Evolutionary conservation across 2,329 filamentous ascomycete species (phyloP).

Genomic region (Pseudopyrenochaeta lycopersici): DNA sequence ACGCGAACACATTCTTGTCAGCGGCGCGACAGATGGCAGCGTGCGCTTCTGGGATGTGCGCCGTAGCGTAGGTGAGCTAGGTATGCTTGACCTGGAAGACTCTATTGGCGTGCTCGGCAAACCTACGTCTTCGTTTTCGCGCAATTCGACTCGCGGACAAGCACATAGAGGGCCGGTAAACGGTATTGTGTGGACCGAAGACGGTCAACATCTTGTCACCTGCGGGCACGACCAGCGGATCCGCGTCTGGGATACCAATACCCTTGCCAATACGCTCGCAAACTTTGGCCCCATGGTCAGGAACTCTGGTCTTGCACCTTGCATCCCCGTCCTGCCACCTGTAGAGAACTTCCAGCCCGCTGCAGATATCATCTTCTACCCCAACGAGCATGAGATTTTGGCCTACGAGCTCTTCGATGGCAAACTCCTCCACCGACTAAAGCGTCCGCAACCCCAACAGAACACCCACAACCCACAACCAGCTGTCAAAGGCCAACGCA

Average conservation of each 20-base stretch:
- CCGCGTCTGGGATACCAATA: conserved; percentile 84
- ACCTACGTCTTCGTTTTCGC: conserved; percentile 51
- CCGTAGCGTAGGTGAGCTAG: conserved; percentile 77
- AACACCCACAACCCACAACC: conserved; percentile 18
- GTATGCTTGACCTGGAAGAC: conserved; percentile 84
- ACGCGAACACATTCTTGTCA: conserved; percentile 80
- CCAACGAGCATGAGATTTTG: conserved; percentile 78
- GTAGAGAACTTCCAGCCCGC: conserved; percentile 63
- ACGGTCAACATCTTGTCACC: conserved; percentile 78
- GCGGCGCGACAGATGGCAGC: conserved; percentile 84
- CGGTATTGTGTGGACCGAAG: conserved; percentile 83
- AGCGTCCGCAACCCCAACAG: conserved; percentile 61
- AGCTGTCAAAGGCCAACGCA: conserved; percentile 50
- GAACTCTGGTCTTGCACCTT: conserved; percentile 64
- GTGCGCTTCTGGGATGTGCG: conserved; percentile 89
- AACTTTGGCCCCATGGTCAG: conserved; percentile 85
- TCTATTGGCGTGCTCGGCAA: conserved; percentile 70
- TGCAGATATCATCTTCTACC: conserved; percentile 78
- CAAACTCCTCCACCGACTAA: conserved; percentile 73
- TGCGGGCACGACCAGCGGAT: conserved; percentile 85
- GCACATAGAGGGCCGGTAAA: conserved; percentile 88
- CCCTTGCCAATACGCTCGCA: conserved; percentile 84
- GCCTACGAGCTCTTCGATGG: conserved; percentile 83
- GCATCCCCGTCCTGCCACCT: conserved; percentile 65
- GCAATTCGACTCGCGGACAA: conserved; percentile 50